Evolutionary conservation across 2,329 filamentous ascomycete species (phyloP).

Genomic region (Ophiosphaerella korrae): DNA sequence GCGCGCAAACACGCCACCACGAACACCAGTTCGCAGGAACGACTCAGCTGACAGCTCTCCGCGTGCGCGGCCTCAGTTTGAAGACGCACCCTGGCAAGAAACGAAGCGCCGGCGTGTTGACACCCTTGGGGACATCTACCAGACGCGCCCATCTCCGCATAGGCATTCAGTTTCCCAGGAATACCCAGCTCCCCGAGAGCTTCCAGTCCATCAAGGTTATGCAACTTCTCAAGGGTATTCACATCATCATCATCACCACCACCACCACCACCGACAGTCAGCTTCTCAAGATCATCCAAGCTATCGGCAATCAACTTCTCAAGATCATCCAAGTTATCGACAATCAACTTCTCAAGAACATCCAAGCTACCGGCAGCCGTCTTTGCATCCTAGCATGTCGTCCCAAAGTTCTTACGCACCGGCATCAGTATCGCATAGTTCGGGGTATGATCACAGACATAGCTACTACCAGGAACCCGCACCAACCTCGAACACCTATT

Average conservation of each 20-base stretch:
- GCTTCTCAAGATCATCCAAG: too few species aligned
- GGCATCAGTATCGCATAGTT: conserved; percentile 9
- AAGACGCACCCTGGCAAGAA: conserved; percentile 34
- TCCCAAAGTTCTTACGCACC: conserved; percentile 17
- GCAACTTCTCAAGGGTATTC: too few species aligned
- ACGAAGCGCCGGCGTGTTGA: conserved; percentile 37
- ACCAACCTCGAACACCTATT: conserved; percentile 15
- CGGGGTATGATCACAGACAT: conserved; percentile 26
- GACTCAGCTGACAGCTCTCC: conserved; percentile 37
- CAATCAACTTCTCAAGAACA: not conserved
- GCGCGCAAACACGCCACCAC: conserved; percentile 39
- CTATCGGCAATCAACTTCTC: conserved; percentile 13
- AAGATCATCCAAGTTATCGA: not conserved
- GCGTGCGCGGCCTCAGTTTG: conserved; percentile 30
- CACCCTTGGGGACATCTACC: conserved; percentile 27
- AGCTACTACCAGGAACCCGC: conserved; percentile 37
- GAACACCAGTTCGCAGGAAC: conserved; percentile 37
- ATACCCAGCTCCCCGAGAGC: too few species aligned
- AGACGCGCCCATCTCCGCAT: conserved; percentile 7
- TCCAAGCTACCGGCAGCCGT: conserved; percentile 13
- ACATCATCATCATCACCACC: too few species aligned
- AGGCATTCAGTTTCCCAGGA: too few species aligned
- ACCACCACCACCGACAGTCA: not conserved
- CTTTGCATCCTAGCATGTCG: conserved; percentile 9
- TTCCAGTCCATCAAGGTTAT: too few species aligned